Evolutionary conservation across 75 land plant species (phyloP), one percentile per base, ranked within the genome.

Genomic region (Picea sitchensis): DNA sequence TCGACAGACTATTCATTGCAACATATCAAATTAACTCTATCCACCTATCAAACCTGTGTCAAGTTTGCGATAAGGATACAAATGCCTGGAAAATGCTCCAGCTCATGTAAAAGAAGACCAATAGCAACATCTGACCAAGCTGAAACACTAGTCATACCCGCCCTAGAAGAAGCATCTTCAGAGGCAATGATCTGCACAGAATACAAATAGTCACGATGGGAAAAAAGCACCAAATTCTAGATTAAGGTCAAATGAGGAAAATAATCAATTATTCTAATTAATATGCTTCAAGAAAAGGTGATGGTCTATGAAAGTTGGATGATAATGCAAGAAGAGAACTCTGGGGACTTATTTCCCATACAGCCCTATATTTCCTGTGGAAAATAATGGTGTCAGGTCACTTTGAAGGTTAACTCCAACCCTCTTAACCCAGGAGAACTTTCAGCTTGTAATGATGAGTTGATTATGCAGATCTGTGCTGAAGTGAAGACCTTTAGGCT

Each of bases 21-120:
- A n/a, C 58, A 77, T 38, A 76, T 78, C 54, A 44, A 21, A 65
- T 32, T 36, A 65, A 32, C 31, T 34, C 34, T 34, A 12, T 65
- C 38, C 18, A 65, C 17, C 41, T 41, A 69, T 69, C 59, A 56
- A 30, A 80, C 84, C 84, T 82, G 73, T n/a, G 58, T 54, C 31
- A 80, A 41, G 64, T 82, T 82, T 36, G 84, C 84, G 36, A 82
- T 71, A n/a, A 82, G 84, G 59, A 82, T 80, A 56, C 84, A 82
- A 36, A 82, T 82, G 26, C 84, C 82, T 26, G 84, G 84, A 44
- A 82, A 82, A 41, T 65, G 54, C 47, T 59, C 63, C 15, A 82
- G 75, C 75, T 82, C 84, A 65, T 82, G 84, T 18, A 82, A 65
- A 57, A 82, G 61, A 34, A 80, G 26, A 41, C 84, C 84, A 17